A percentile compares a stretch with the other conserved stretches of the same genome.
phyloP scores from a whole-genome alignment of 1,284 basidiomycete genomes.

The Tilletia walkeri region DNA sequence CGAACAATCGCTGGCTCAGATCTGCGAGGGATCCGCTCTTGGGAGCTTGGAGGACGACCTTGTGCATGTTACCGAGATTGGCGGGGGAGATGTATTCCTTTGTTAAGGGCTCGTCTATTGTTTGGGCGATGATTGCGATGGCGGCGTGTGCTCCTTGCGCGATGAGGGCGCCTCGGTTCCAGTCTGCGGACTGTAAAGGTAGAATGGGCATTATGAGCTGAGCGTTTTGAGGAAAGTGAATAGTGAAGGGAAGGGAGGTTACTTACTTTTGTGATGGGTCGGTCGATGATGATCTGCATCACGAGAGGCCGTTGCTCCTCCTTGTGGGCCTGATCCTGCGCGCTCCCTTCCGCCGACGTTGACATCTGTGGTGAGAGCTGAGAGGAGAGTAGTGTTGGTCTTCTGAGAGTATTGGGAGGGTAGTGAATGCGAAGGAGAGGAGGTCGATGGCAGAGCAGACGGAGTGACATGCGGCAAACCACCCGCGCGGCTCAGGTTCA shows the following conservation, averaged over 20 bases:
- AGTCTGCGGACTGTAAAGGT: conserved; percentile 57
- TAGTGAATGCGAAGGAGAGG: neutral
- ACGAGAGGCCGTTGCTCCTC: conserved; percentile 34
- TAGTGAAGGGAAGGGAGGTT: neutral
- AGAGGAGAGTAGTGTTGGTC: too few species aligned
- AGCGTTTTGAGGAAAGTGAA: too few species aligned
- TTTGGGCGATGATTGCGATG: conserved; percentile 52
- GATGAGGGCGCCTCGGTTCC: conserved; percentile 65
- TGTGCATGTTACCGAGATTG: conserved; percentile 47
- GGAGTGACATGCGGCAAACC: neutral
- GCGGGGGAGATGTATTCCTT: conserved; percentile 22
- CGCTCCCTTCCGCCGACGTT: too few species aligned
- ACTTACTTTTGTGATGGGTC: conserved; percentile 27
- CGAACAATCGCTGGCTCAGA: neutral
- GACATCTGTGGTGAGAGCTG: too few species aligned
- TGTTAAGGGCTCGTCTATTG: conserved; percentile 15
- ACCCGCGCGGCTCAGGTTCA: too few species aligned
- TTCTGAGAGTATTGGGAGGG: neutral
- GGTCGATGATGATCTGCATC: conserved; percentile 53
- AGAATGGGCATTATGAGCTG: conserved; percentile 19
- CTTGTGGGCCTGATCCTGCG: too few species aligned
- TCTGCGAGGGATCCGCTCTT: conserved; percentile 20
- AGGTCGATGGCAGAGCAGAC: neutral
- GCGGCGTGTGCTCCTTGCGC: conserved; percentile 64
- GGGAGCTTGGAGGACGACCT: conserved; percentile 50